Percentiles rank a stretch among this genome's conserved stretches.
Conservation (phyloP, 1,139 yeast genomes). For the Blastobotrys serpentis region DNA sequence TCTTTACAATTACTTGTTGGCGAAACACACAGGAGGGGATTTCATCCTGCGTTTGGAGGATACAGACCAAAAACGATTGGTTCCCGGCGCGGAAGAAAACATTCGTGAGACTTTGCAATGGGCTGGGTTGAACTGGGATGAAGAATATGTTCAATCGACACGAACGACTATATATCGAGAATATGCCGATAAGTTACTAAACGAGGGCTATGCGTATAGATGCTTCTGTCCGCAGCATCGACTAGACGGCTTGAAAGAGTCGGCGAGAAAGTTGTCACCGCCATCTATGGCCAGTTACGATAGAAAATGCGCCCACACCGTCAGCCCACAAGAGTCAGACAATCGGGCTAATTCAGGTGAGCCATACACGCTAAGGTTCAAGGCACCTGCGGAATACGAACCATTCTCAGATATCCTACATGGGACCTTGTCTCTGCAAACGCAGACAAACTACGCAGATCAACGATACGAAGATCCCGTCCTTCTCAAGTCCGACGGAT, state of each 20-base stretch:
- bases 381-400: conserved; percentile 72
- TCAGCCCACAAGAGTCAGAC: conserved; percentile 45
- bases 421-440: conserved; percentile 72
- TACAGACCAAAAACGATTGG: conserved; percentile 78
- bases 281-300: conserved; percentile 94
- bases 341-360: conserved; percentile 38
- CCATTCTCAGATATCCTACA: conserved; percentile 69
- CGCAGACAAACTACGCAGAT: conserved; percentile 68
- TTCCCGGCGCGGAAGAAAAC: conserved; percentile 77
- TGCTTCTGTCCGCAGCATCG: conserved; percentile 88
- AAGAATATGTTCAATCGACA: conserved; percentile 87
- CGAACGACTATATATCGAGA: conserved; percentile 61
- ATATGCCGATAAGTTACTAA: conserved; percentile 57
- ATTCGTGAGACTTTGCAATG: conserved; percentile 73
- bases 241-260: conserved; percentile 59
- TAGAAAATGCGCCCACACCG: conserved; percentile 58
- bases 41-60: conserved; percentile 85
- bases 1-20: conserved; percentile 78
- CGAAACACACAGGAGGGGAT: conserved; percentile 75
- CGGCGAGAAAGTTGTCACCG: conserved; percentile 73
- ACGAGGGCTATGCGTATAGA: conserved; percentile 71
- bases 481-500: conserved; percentile 81
- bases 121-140: conserved; percentile 77
- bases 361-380: conserved; percentile 38
- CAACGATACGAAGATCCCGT: conserved; percentile 87